Base-by-base conservation (phyloP, 371 early-diverging fungal species). In the Apophysomyces trapeziformis region DNA sequence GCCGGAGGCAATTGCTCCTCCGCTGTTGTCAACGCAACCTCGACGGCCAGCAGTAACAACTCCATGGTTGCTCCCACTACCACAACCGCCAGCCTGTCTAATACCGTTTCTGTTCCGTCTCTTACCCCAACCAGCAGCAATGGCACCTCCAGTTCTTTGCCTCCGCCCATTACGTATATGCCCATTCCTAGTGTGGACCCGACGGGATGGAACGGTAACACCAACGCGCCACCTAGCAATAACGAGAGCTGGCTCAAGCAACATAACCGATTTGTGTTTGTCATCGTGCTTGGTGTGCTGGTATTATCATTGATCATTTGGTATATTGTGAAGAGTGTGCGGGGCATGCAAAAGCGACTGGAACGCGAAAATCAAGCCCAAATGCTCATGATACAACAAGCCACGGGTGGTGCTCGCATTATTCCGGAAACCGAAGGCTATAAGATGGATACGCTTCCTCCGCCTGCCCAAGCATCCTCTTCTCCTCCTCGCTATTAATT, bases 191-290 rank as follows among this genome's bases (percentile, higher is more conserved):
- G 21, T 18, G 54, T 50, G 21, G 21, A 50, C 54, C 54, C 54
- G 21, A 67, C 62, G 18, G 67, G 67, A 36, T 67, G 61, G 57
- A 61, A 67, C 16, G 18, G 37, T 35, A 62, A 62, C 32, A 45
- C 61, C 32, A 62, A 67, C 58, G 41, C 54, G 16, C 21, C 61
- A n/a, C 16, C 11, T 8, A 6, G n/a, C 46, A 32, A 70, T 18
- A 37, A 70, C 36, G 56, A 70, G 43, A 70, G 70, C 59, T 70
- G 70, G 70, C 60, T 70, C n/a, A 38, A 63, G 44, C 38, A 70
- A 38, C 50, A 70, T 60, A 50, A 70, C 32, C 70, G 70, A 47
- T 70, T 57, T 58, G 58, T 70, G 16, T 70, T 70, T 57, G 47
- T 70, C 16, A 70, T 70, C 46, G 64, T 70, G 18, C 43, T 70